A percentile compares a stretch with the other conserved stretches of the same genome.
These are phyloP conservation scores for Nakazawaea ishiwadae DNA, from an alignment of 805 yeast species.

Conservation along the genomic window DNA sequence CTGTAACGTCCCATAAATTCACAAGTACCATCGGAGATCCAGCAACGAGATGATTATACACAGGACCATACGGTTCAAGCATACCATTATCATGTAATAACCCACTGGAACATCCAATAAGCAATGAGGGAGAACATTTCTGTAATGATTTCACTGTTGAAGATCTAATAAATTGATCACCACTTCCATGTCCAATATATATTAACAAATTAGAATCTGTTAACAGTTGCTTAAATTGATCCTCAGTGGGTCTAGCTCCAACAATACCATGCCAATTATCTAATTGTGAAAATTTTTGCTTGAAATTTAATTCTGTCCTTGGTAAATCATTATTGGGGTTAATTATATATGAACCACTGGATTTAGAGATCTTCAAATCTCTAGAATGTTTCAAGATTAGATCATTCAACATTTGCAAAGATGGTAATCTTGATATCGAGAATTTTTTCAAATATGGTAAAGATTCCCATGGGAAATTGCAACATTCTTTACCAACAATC, in stretches of 20 bases:
- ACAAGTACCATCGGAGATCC: conserved; percentile 83
- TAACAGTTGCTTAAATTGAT: conserved; percentile 41
- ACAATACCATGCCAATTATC: conserved; percentile 48
- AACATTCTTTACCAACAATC: conserved; percentile 61
- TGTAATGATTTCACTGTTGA: conserved; percentile 42
- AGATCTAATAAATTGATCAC: conserved; percentile 73
- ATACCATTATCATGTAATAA: conserved; percentile 50
- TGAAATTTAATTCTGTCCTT: conserved; percentile 60
- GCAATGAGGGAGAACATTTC: conserved; percentile 52
- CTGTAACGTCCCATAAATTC: conserved; percentile 95
- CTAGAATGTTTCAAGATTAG: conserved; percentile 24
- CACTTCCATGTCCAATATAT: conserved; percentile 95
- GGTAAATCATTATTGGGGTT: conserved; percentile 80
- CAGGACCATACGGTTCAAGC: conserved; percentile 72
- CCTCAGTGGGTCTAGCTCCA: conserved; percentile 56
- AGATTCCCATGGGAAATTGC: conserved; percentile 89
- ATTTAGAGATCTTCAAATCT: conserved; percentile 12
- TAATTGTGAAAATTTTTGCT: conserved; percentile 32
- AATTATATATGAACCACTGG: conserved; percentile 52
- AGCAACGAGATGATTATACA: conserved; percentile 68
- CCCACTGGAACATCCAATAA: conserved; percentile 93
- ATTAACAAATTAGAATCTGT: conserved; percentile 47
- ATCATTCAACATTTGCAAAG: conserved; percentile 40
- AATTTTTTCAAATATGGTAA: conserved; percentile 45
- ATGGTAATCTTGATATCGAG: conserved; percentile 76